Conservation (phyloP, 164 flowering plant species). For the Stephania yunnanensis region DNA sequence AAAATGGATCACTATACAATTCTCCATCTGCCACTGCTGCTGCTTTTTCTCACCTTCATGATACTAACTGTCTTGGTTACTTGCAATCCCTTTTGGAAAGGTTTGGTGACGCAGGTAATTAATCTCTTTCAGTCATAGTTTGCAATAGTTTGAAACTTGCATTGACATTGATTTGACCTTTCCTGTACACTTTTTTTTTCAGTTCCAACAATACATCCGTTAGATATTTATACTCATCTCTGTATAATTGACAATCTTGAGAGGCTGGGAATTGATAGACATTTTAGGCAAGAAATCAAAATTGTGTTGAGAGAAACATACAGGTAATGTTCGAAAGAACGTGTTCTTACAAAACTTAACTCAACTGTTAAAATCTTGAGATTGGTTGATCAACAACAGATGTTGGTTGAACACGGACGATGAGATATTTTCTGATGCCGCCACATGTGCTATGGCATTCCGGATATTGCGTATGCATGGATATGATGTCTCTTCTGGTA, state of each 20-base stretch:
- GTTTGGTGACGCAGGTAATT: slow-evolving; percentile 62
- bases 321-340: slow-evolving; percentile 1
- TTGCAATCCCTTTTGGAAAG: slow-evolving; percentile 40
- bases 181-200: slow-evolving; percentile 21
- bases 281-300: slow-evolving; percentile 50
- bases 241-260: slow-evolving; percentile 55
- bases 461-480: slow-evolving; percentile 57
- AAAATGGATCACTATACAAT: slow-evolving; percentile 81
- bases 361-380: background rate
- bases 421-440: slow-evolving; percentile 46
- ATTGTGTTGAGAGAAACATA: slow-evolving; percentile 6
- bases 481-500: slow-evolving; percentile 32
- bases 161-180: background rate
- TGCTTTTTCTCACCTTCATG: slow-evolving; percentile 37
- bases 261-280: slow-evolving; percentile 62
- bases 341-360: background rate
- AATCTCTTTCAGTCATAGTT: background rate
- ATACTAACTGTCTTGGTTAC: slow-evolving; percentile 55
- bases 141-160: background rate
- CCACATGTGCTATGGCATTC: slow-evolving; percentile 70
- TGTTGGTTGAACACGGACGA: slow-evolving; percentile 67
- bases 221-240: slow-evolving; percentile 48
- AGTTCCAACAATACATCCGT: slow-evolving; percentile 83
- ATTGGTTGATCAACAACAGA: slow-evolving; percentile 1
- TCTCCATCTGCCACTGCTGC: slow-evolving; percentile 89